Evolutionary conservation across 257 asterid genomes (phyloP).

Genomic region (Plantago major): DNA sequence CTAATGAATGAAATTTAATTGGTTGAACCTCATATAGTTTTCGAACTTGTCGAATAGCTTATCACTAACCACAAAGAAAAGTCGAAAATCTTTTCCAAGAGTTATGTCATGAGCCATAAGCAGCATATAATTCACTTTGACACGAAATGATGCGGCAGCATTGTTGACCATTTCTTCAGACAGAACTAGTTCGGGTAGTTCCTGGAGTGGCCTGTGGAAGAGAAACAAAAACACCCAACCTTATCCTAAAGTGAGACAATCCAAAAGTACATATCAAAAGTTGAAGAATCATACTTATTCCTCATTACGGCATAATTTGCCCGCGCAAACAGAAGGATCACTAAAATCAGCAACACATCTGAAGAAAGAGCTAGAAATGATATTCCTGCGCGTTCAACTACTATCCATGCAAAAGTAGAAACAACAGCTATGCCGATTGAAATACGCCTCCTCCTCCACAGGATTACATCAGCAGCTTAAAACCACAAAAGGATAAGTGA

Average conservation of each 20-base stretch:
- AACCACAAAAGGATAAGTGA: constrained; percentile 27
- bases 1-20: background rate
- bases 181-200: constrained; percentile 79
- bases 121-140: constrained; percentile 77
- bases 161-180: constrained; percentile 94
- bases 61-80: constrained; percentile 77
- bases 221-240: constrained; percentile 23
- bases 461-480: constrained; percentile 77
- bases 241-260: constrained; percentile 15
- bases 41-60: constrained; percentile 9
- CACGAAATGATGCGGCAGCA: constrained; percentile 94
- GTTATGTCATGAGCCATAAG: constrained; percentile 98
- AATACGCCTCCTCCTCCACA: constrained; percentile 69
- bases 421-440: constrained; percentile 62
- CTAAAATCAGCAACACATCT: constrained; percentile 70
- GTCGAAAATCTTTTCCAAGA: constrained; percentile 89
- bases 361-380: constrained; percentile 72
- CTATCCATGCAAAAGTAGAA: constrained; percentile 82
- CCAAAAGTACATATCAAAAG: constrained; percentile 11
- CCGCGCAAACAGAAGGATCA: constrained; percentile 63
- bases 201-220: constrained; percentile 51
- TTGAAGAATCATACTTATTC: constrained; percentile 44
- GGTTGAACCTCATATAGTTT: background rate
- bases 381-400: constrained; percentile 76
- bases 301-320: constrained; percentile 69